A percentile compares a stretch with the other conserved stretches of the same genome.
Evolutionary conservation across 306 rosid species (phyloP).

Genomic region (Fragaria nilgerrensis): DNA sequence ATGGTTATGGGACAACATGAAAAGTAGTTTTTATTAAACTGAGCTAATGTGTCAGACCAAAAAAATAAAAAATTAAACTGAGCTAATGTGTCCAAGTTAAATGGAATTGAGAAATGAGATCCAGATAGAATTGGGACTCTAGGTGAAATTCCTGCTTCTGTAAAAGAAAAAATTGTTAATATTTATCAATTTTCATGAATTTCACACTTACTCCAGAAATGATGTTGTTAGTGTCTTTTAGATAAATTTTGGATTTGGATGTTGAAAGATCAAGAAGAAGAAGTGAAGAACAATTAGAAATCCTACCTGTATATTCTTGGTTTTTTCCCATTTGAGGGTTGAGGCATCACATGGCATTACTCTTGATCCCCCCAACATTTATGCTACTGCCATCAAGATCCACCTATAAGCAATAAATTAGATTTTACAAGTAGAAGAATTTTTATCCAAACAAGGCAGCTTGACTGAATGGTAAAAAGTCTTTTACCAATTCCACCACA

Average conservation of each 20-base stretch:
- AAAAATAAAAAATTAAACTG: too few species aligned
- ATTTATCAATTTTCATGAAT: neutral
- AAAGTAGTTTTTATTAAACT: neutral
- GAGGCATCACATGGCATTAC: neutral
- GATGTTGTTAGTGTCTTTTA: neutral
- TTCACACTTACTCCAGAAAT: neutral
- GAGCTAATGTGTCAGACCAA: neutral
- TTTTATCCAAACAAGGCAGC: neutral
- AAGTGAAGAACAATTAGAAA: neutral
- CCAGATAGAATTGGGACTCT: neutral
- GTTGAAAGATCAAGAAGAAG: neutral
- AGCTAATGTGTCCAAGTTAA: neutral
- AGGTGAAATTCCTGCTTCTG: neutral
- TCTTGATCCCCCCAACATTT: constrained; percentile 4
- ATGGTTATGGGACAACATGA: neutral
- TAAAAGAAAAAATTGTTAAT: neutral
- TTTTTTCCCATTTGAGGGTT: neutral
- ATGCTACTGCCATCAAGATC: neutral
- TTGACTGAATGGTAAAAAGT: neutral
- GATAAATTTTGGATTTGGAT: neutral
- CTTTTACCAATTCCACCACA: neutral
- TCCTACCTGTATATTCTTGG: neutral
- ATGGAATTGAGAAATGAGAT: constrained; percentile 1
- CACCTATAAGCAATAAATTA: neutral
- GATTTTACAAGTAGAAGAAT: neutral